These are phyloP conservation scores for Gossypium bickii DNA, from an alignment of 345 rosid genomes.

Conservation along the genomic window DNA sequence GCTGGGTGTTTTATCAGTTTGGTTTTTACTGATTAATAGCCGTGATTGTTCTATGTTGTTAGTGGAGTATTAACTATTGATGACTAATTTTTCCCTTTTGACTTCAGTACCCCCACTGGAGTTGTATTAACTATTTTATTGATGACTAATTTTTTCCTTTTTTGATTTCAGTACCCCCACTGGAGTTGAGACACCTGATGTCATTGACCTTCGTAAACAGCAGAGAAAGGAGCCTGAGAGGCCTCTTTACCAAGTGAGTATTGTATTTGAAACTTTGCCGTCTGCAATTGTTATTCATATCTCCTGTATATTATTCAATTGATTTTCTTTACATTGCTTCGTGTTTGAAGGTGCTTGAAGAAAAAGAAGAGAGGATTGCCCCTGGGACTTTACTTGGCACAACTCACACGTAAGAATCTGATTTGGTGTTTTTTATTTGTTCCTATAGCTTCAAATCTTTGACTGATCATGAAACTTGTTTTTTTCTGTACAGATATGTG, in stretches of 20 bases:
- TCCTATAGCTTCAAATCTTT: neutral
- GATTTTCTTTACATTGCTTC: conserved; percentile 4
- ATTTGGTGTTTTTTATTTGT: neutral
- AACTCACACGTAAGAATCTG: conserved; percentile 59
- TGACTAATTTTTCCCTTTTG: neutral
- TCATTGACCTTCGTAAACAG: conserved; percentile 97
- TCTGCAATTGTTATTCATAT: neutral
- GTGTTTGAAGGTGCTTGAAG: conserved; percentile 69
- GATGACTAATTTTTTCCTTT: neutral
- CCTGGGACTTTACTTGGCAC: conserved; percentile 93
- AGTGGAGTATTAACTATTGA: neutral
- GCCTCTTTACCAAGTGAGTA: conserved; percentile 81
- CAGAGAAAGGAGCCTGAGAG: conserved; percentile 97
- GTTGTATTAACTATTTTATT: conserved; percentile 31
- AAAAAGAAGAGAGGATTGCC: conserved; percentile 74
- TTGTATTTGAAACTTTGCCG: conserved; percentile 6
- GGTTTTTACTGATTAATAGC: neutral
- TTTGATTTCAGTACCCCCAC: conserved; percentile 73
- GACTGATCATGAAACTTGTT: neutral
- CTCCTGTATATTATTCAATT: neutral
- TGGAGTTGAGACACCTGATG: conserved; percentile 99
- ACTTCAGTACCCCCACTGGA: conserved; percentile 90
- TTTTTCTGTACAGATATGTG: conserved; percentile 45
- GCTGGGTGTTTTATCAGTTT: neutral
- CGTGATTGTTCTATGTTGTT: neutral